Evolutionary conservation across 2,329 filamentous ascomycete species (phyloP).

Genomic region (Diaporthe capsici): DNA sequence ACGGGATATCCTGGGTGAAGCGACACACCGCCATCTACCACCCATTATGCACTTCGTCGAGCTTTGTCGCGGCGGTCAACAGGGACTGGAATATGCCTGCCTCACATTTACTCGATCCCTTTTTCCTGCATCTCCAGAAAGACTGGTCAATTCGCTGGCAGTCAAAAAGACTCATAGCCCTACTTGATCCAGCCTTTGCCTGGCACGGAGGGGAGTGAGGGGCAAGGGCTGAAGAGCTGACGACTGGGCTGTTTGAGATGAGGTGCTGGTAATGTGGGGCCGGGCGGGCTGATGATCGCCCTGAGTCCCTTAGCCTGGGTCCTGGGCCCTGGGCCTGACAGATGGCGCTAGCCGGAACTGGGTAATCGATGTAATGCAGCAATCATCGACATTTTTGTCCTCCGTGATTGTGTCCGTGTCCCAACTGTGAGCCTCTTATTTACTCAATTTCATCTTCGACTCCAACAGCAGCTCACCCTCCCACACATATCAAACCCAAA

Average conservation of each 20-base stretch:
- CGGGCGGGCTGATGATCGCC: conserved; percentile 2
- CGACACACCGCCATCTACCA: conserved; percentile 14
- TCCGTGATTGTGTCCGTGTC: background rate
- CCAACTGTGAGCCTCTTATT: background rate
- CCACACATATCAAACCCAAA: background rate
- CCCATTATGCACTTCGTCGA: background rate
- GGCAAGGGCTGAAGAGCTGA: background rate
- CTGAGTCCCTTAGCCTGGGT: background rate
- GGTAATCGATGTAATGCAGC: conserved; percentile 7
- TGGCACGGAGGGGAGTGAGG: background rate
- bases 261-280: background rate
- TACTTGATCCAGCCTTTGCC: background rate
- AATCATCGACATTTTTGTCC: conserved; percentile 11
- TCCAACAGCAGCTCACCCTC: background rate
- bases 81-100: background rate
- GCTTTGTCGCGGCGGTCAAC: conserved; percentile 7
- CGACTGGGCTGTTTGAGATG: conserved; percentile 1
- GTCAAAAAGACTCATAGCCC: no score
- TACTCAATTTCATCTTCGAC: background rate
- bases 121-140: background rate
- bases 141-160: background rate
- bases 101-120: background rate
- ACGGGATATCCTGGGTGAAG: background rate
- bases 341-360: conserved; percentile 17
- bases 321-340: background rate